Evolutionary conservation across 1,284 basidiomycete genomes (phyloP), one percentile per base, ranked within the genome.

Genomic region (Ceraceosorus guamensis): DNA sequence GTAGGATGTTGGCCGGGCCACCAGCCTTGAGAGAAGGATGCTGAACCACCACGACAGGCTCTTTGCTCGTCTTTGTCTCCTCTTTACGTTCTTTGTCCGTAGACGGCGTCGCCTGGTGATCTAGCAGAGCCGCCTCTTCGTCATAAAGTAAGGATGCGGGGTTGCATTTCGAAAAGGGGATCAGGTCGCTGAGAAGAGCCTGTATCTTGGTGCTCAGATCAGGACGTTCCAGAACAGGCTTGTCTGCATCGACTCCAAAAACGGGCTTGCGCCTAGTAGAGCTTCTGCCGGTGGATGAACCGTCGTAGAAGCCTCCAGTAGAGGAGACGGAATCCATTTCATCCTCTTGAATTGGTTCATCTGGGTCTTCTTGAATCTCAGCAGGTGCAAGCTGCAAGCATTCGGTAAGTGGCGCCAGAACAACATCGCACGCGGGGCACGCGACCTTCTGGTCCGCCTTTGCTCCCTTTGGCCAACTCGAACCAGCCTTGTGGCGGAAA

Each of bases 371-470:
- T 16, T 55, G 52, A 50, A 68, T 61, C 45, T 70, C 68, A 24
- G 60, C 58, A 0, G 63, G 56, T 6, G 59, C 52, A 11, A 71
- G 60, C 53, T 62, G 53, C 10, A 67, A 47, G 4, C 60, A 65
- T 18, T 76, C 74, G 46, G 67, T 49, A 11, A 60, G 58, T 16
- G 71, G 58, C 13, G 61, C 47, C 34, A 76, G 58, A 3, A 48
- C 78, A 58, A 10, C 77, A 77, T 34, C 91, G 83, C 53, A 95
- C 39, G 83, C 83, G 10, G 89, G 83, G 65, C 83, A 91, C 34
- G 87, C 46, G 8, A 50, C 60, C 5, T 41, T 49, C 13, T 57
- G 52, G 13, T 66, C 66, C 10, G 59, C 59, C 44, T 52, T 54
- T 6, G 54, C 37, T 1, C 48, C 43, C 1, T 55, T 56, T n/a